Evolutionary conservation across 768 basidiomycete genomes (phyloP).

Genomic region (Mycena rebaudengoi): DNA sequence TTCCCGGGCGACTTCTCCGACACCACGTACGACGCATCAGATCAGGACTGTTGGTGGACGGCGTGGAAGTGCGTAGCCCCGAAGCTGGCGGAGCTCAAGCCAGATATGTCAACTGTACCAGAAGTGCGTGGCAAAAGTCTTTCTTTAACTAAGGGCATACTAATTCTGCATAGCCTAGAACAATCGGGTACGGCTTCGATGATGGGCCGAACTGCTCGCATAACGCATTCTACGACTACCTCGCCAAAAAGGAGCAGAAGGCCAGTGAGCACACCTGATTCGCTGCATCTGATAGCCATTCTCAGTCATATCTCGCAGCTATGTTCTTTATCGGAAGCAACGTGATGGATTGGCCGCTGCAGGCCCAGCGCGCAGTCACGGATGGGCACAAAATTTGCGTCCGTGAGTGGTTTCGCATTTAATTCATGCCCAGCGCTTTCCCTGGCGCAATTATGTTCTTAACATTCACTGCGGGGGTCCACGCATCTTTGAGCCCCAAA

Average conservation of each 20-base stretch:
- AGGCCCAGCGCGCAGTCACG: constrained; percentile 59
- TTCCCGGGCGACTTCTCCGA: background rate
- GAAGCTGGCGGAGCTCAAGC: constrained; percentile 50
- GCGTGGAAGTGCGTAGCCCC: constrained; percentile 53
- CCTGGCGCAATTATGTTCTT: no score
- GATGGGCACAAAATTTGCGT: constrained; percentile 70
- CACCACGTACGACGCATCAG: background rate
- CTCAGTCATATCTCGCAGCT: constrained; percentile 42
- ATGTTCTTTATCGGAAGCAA: constrained; percentile 73
- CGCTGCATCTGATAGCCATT: background rate
- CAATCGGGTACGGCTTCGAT: constrained; percentile 69
- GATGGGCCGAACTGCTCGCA: constrained; percentile 74
- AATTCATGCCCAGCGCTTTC: background rate
- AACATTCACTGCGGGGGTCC: no score
- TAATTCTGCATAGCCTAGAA: constrained; percentile 49
- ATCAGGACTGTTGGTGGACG: constrained; percentile 50
- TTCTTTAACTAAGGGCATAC: background rate
- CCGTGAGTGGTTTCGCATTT: constrained; percentile 49
- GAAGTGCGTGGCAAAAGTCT: constrained; percentile 45
- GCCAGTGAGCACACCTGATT: constrained; percentile 54
- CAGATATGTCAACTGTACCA: constrained; percentile 56
- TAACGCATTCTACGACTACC: constrained; percentile 67
- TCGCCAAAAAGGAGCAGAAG: constrained; percentile 61
- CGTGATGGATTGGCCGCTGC: constrained; percentile 62
- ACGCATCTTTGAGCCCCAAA: no score